A percentile compares a stretch with the other conserved stretches of the same genome.
Conservation (phyloP, 768 basidiomycete species). For the Pulveroboletus ravenelii region DNA sequence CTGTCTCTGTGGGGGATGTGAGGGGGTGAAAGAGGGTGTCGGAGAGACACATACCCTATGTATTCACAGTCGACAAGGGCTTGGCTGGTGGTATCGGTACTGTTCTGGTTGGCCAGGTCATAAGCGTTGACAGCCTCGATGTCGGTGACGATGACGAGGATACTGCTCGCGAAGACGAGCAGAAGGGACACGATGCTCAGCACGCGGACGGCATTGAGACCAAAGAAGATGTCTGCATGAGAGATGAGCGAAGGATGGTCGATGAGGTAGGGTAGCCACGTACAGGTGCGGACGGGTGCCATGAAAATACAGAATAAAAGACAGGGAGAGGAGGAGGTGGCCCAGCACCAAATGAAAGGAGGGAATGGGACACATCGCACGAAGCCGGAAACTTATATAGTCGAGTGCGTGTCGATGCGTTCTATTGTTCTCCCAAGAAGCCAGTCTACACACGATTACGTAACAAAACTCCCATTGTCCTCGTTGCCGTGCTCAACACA, state of each 20-base stretch:
- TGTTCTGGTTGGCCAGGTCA: slow-evolving; percentile 37
- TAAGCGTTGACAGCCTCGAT: slow-evolving; percentile 71
- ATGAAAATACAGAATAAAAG: slow-evolving; percentile 14
- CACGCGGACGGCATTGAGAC: slow-evolving; percentile 71
- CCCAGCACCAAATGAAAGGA: slow-evolving; percentile 28
- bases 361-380: slow-evolving; percentile 4
- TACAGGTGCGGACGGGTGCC: slow-evolving; percentile 41
- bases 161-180: slow-evolving; percentile 77
- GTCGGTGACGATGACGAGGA: slow-evolving; percentile 69
- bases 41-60: slow-evolving; percentile 52
- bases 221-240: slow-evolving; percentile 56
- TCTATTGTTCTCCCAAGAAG: slow-evolving; percentile 31
- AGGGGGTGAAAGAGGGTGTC: neutral
- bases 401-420: slow-evolving; percentile 1
- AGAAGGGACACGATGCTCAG: slow-evolving; percentile 76
- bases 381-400: slow-evolving; percentile 21
- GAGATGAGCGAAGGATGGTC: neutral
- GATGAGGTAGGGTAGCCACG: slow-evolving; percentile 24
- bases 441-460: slow-evolving; percentile 4
- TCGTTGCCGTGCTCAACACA: slow-evolving; percentile 9
- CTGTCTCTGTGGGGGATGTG: slow-evolving; percentile 45
- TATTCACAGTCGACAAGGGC: slow-evolving; percentile 62
- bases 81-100: slow-evolving; percentile 28
- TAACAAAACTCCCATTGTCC: slow-evolving; percentile 25
- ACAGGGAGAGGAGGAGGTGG: slow-evolving; percentile 22